Conservation (phyloP, 2,329 filamentous ascomycete species). For the Aspergillus nomiae region DNA sequence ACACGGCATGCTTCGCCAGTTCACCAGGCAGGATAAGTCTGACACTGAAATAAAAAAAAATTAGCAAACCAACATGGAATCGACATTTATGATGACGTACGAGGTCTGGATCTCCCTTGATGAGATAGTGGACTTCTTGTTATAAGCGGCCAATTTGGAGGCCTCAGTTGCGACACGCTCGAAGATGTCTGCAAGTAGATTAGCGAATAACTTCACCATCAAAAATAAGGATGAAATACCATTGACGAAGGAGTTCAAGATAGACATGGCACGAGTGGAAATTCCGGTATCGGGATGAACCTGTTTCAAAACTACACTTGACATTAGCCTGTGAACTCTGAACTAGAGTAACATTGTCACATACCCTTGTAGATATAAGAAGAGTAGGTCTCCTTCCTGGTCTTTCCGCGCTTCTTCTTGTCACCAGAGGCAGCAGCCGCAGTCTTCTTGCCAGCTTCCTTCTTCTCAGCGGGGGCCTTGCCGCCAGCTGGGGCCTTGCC, state of each 20-base stretch:
- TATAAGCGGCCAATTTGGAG: conserved; percentile 98
- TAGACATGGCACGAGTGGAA: conserved; percentile 99
- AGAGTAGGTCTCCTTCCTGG: conserved; percentile 99
- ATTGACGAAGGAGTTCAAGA: conserved; percentile 99
- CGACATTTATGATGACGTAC: conserved; percentile 44
- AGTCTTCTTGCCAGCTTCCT: conserved; percentile 99
- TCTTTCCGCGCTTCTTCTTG: conserved; percentile 99
- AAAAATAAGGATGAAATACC: conserved; percentile 57
- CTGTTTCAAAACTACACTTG: conserved; percentile 87
- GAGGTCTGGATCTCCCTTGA: conserved; percentile 99
- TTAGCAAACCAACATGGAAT: conserved; percentile 28
- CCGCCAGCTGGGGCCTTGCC: conserved; percentile 81
- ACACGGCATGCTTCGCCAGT: conserved; percentile 98
- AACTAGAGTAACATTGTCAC: conserved; percentile 30
- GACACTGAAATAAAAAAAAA: conserved; percentile 55
- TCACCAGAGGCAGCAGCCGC: conserved; percentile 79
- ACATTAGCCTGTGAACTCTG: conserved; percentile 24
- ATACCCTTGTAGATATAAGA: conserved; percentile 99
- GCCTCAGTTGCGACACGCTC: conserved; percentile 98
- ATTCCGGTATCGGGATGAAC: conserved; percentile 99
- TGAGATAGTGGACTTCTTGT: conserved; percentile 99
- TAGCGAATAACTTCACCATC: background rate
- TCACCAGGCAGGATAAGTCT: conserved; percentile 97
- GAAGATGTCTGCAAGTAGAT: conserved; percentile 76
- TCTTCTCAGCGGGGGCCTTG: conserved; percentile 91